Evolutionary conservation across 306 rosid genomes (phyloP).

Genomic region (Citrullus mucosospermus): DNA sequence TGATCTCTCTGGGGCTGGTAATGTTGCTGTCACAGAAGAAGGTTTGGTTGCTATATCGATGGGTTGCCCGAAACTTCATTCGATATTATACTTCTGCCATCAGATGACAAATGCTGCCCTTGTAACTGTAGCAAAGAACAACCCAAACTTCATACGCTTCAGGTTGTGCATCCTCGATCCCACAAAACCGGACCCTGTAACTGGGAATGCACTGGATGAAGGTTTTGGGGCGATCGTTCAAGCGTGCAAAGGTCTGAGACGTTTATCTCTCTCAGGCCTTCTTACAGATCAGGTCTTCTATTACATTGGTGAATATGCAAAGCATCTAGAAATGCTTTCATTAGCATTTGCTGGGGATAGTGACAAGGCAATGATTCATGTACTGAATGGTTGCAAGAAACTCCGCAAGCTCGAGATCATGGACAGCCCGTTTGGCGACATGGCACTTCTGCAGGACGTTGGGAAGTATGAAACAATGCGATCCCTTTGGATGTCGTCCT

Average conservation of each 20-base stretch:
- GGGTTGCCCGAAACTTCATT: conserved; percentile 81
- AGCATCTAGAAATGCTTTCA: conserved; percentile 84
- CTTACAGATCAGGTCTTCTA: conserved; percentile 70
- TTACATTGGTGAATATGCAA: conserved; percentile 83
- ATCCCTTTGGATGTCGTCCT: conserved; percentile 99
- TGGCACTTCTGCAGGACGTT: conserved; percentile 68
- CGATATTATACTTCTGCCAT: conserved; percentile 76
- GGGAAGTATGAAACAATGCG: conserved; percentile 99
- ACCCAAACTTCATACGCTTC: conserved; percentile 77
- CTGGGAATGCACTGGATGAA: conserved; percentile 69
- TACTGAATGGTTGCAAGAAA: conserved; percentile 88
- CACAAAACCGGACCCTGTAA: conserved; percentile 51
- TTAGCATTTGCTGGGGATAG: conserved; percentile 83
- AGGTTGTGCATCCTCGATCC: conserved; percentile 72
- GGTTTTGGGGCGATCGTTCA: conserved; percentile 95
- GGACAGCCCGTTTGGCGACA: conserved; percentile 75
- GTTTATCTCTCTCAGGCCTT: conserved; percentile 64
- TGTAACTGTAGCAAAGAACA: conserved; percentile 70
- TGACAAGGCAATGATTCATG: conserved; percentile 82
- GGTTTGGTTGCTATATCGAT: conserved; percentile 75
- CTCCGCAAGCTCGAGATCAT: conserved; percentile 89
- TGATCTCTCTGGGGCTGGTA: conserved; percentile 32
- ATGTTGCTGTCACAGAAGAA: conserved; percentile 58
- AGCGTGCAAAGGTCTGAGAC: conserved; percentile 66
- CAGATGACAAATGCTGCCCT: conserved; percentile 98